Evolutionary conservation across 306 rosid genomes (phyloP).

Genomic region (Sesbania bispinosa): DNA sequence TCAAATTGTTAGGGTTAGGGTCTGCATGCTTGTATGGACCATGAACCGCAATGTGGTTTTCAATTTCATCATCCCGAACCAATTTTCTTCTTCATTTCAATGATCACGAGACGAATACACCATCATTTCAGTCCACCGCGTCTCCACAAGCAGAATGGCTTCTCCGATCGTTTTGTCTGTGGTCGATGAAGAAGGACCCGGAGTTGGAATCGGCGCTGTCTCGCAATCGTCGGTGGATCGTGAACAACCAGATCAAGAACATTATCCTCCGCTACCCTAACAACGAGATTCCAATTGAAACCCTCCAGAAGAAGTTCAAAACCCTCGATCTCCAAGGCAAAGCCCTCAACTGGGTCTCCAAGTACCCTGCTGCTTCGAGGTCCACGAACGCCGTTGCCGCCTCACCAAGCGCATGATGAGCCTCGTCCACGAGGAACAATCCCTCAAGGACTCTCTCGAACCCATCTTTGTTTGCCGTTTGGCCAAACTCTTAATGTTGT

Average conservation of each 20-base stretch:
- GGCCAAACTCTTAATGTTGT: constrained; percentile 70
- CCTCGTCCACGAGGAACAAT: constrained; percentile 70
- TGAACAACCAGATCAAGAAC: constrained; percentile 83
- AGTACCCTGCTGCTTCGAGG: constrained; percentile 81
- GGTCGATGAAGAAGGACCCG: constrained; percentile 92
- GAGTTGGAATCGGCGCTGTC: constrained; percentile 78
- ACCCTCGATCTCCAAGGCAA: constrained; percentile 86
- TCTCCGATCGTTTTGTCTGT: constrained; percentile 46
- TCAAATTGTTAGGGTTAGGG: neutral
- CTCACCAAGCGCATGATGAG: constrained; percentile 66
- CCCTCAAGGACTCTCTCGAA: constrained; percentile 57
- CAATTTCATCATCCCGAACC: neutral
- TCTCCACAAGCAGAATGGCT: neutral
- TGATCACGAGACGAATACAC: too few relatives aligned
- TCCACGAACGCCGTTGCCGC: constrained; percentile 47
- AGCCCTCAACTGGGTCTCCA: constrained; percentile 77
- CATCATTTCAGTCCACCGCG: neutral
- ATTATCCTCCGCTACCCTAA: constrained; percentile 75
- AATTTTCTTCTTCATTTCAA: neutral
- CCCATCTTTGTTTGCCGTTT: constrained; percentile 42
- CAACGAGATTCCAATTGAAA: too few relatives aligned
- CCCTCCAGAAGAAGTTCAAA: constrained; percentile 79
- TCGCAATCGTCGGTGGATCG: constrained; percentile 76
- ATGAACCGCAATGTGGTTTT: neutral
- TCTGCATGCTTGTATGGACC: neutral